These are phyloP conservation scores for Chaetomiaceae sp. DNA, from an alignment of 2,329 filamentous ascomycete genomes.

Conservation along the genomic window DNA sequence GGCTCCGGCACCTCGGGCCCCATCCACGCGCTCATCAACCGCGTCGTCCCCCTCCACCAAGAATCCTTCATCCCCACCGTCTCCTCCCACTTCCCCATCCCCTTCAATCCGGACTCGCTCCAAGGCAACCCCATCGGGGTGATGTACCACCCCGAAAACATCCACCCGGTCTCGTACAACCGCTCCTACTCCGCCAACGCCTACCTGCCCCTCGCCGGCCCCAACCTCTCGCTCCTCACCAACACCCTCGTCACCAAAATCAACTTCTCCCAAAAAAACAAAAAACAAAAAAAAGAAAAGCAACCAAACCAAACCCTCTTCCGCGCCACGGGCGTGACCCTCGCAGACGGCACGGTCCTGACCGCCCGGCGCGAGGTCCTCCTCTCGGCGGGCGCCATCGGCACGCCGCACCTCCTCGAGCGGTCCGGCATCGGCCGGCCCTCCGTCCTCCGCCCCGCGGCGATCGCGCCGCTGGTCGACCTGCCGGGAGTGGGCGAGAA, in stretches of 20 bases:
- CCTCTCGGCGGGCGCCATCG: constrained; percentile 42
- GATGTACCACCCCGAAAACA: constrained; percentile 46
- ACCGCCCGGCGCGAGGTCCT: constrained; percentile 25
- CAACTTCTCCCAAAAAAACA: constrained; percentile 28
- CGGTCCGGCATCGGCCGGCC: constrained; percentile 52
- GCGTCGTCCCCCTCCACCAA: constrained; percentile 41
- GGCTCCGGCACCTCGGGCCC: constrained; percentile 22
- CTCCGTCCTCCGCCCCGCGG: constrained; percentile 42
- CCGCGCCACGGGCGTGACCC: constrained; percentile 25
- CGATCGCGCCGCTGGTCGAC: constrained; percentile 47
- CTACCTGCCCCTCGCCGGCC: constrained; percentile 39
- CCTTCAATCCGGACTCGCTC: constrained; percentile 41
- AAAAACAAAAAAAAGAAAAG: neutral
- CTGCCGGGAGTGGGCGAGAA: constrained; percentile 52
- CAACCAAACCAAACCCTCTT: neutral
- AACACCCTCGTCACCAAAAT: constrained; percentile 37
- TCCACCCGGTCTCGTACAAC: constrained; percentile 43
- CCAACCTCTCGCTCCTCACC: constrained; percentile 40
- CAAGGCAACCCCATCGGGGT: constrained; percentile 48
- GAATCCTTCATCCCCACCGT: constrained; percentile 43
- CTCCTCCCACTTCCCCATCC: constrained; percentile 42
- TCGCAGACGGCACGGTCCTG: constrained; percentile 27
- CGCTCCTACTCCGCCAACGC: constrained; percentile 45
- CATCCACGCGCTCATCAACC: constrained; percentile 35
- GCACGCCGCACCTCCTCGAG: constrained; percentile 54